Base-by-base conservation (phyloP, 768 basidiomycete species). In the Trichaptum fuscoviolaceum region DNA sequence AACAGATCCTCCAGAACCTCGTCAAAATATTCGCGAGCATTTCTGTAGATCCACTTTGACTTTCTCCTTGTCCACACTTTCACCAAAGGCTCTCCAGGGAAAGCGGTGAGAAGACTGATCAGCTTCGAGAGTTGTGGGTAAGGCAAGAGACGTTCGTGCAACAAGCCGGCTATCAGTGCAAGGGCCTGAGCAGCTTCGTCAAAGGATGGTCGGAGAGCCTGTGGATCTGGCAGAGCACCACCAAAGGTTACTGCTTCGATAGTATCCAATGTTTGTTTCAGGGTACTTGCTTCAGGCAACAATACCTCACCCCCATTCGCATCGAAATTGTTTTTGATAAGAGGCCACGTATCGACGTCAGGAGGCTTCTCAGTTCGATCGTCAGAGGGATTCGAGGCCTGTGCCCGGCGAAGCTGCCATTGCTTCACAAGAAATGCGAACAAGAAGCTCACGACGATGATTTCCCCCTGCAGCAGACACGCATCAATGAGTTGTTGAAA, bases 381-480 rank as follows among this genome's bases (percentile, higher is more conserved):
- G 35, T 36, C 35, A 15, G 42, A 52, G 6, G 42, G 20, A 20
- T 52, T 12, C 6, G 42, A 52, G 20, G 42, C 73, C 64, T 73
- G 75, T 24, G 58, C 63, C 35, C 35, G 66, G 26, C 77, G 77
- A 12, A 75, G 66, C 71, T 90, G 84, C 79, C 83, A 89, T 34
- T 91, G 88, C 69, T 88, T 85, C 58, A 91, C 75, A 23, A 91
- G 72, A 57, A 85, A 75, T 0, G 83, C 88, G 65, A 93, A 90
- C 6, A 92, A 76, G 27, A 93, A 76, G 0, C 89, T 87, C 0
- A 85, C 91, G n/a, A 90, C 80, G 57, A 93, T 82, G 62, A 94
- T 86, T 72, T 94, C 92, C 26, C 91, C 90, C 63, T 93, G 91
- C 52, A 92, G 73, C 23, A 94, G 78, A 65, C 88, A 90, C 9